phyloP scores from a whole-genome alignment of 2,329 filamentous ascomycete species.

The Paecilomyces niveus region DNA sequence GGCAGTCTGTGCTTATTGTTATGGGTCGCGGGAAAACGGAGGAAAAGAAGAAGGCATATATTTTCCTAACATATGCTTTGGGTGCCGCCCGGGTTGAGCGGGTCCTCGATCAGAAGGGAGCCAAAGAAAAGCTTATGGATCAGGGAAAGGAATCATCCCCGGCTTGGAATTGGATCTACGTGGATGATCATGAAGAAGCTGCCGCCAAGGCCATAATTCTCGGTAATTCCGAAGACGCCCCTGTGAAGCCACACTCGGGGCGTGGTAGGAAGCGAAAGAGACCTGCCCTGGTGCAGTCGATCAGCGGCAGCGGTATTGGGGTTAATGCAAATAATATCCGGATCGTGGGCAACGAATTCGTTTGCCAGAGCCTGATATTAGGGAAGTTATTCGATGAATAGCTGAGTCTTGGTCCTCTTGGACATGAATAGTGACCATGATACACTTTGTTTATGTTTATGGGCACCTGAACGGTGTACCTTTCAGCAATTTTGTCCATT shows the following conservation, averaged over 20 bases:
- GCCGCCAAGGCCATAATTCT: slow-evolving; percentile 43
- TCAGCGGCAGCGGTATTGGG: slow-evolving; percentile 22
- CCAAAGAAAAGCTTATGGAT: slow-evolving; percentile 51
- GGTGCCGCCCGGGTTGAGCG: slow-evolving; percentile 62
- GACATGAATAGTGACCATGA: slow-evolving; percentile 1
- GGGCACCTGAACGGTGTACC: not conserved
- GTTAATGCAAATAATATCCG: slow-evolving; percentile 48
- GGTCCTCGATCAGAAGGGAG: slow-evolving; percentile 60
- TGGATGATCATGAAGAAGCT: slow-evolving; percentile 57
- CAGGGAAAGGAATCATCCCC: slow-evolving; percentile 36
- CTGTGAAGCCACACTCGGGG: slow-evolving; percentile 18
- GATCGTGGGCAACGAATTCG: slow-evolving; percentile 74
- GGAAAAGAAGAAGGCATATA: slow-evolving; percentile 62
- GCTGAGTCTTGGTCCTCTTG: slow-evolving; percentile 4
- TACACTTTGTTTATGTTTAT: not conserved
- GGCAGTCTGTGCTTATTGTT: slow-evolving; percentile 64
- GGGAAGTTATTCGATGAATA: slow-evolving; percentile 65
- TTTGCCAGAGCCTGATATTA: slow-evolving; percentile 87
- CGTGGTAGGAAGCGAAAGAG: slow-evolving; percentile 40
- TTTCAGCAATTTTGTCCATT: not conserved
- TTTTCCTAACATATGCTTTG: slow-evolving; percentile 72
- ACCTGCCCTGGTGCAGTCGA: slow-evolving; percentile 15
- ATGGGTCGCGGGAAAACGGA: slow-evolving; percentile 57
- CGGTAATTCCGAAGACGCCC: slow-evolving; percentile 10
- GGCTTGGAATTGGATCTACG: slow-evolving; percentile 70